Conservation (phyloP, 2,329 filamentous ascomycete genomes). For the Aspergillus viridinutans region DNA sequence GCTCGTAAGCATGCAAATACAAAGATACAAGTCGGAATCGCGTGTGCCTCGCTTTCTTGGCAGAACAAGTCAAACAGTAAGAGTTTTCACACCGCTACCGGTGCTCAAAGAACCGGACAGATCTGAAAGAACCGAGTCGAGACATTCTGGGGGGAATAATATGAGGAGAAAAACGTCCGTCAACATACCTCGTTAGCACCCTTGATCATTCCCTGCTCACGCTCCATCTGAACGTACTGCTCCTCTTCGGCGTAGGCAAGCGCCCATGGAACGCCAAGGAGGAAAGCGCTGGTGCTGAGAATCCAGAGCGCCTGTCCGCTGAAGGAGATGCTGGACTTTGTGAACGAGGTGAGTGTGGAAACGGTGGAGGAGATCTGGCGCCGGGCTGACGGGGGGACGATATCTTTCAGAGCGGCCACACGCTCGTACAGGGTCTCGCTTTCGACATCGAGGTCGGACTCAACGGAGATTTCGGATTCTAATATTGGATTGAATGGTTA, state of each 20-base stretch:
- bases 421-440: slow-evolving; percentile 63
- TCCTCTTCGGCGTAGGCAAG: slow-evolving; percentile 93
- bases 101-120: background rate
- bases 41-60: background rate
- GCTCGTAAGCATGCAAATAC: background rate
- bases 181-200: slow-evolving; percentile 69
- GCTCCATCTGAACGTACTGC: slow-evolving; percentile 95
- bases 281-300: slow-evolving; percentile 79
- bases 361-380: slow-evolving; percentile 61
- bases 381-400: slow-evolving; percentile 68
- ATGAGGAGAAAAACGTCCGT: background rate
- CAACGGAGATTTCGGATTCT: slow-evolving; percentile 83
- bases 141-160: no score
- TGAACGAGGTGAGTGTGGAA: slow-evolving; percentile 42
- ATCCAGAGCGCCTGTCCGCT: slow-evolving; percentile 88
- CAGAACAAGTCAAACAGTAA: background rate
- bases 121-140: background rate
- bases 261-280: slow-evolving; percentile 90
- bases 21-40: background rate
- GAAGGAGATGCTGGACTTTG: slow-evolving; percentile 52
- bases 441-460: slow-evolving; percentile 61
- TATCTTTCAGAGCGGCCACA: slow-evolving; percentile 68
- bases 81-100: slow-evolving; percentile 7
- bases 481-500: slow-evolving; percentile 13
- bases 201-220: slow-evolving; percentile 94